Evolutionary conservation across 2,329 filamentous ascomycete genomes (phyloP).

Genomic region (Beauveria scarabaeidicola): DNA sequence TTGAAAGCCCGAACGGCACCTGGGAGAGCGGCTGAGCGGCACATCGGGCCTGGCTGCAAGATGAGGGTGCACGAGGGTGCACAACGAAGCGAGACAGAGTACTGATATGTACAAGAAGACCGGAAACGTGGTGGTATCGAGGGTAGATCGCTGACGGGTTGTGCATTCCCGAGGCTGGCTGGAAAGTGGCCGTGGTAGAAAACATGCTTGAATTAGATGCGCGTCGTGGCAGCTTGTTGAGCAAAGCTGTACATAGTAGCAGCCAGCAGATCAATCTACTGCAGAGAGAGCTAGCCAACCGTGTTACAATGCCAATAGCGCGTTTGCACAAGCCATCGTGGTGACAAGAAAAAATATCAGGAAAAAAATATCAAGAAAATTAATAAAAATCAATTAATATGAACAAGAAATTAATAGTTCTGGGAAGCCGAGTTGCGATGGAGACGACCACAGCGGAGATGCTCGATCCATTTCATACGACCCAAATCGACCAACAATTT

Average conservation of each 20-base stretch:
- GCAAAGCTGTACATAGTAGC: too few species aligned
- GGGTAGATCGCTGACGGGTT: not conserved
- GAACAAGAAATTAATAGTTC: not conserved
- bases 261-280: not conserved
- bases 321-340: not conserved
- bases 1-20: not conserved
- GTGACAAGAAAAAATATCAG: not conserved
- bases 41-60: not conserved
- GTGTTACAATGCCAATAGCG: not conserved
- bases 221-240: too few species aligned
- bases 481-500: constrained; percentile 4
- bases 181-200: too few species aligned
- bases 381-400: not conserved
- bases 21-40: not conserved
- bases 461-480: constrained; percentile 8
- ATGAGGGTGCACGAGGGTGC: not conserved
- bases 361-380: not conserved
- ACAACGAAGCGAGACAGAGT: not conserved
- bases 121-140: constrained; percentile 3
- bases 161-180: not conserved
- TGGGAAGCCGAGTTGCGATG: not conserved
- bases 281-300: not conserved
- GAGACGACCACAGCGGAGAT: not conserved
- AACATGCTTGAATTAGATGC: too few species aligned
- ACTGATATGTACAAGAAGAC: not conserved